These are phyloP conservation scores for Arachnomyces sp. DNA, from an alignment of 2,329 filamentous ascomycete species.

Conservation along the genomic window DNA sequence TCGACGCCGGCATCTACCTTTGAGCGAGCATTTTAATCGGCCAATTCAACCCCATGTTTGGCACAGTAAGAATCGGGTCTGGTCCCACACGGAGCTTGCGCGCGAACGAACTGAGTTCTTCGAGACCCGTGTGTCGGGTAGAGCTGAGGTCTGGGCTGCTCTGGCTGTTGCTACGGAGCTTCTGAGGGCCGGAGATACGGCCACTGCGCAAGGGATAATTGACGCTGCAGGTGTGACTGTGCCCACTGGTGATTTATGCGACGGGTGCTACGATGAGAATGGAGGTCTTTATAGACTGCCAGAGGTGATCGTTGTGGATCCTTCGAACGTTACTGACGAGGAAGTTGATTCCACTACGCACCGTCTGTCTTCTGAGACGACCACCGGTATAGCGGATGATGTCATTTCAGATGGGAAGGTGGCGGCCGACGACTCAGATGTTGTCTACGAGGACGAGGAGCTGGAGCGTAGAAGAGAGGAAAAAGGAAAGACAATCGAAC, in stretches of 20 bases:
- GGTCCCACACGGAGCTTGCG: conserved; percentile 63
- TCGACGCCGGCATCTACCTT: conserved; percentile 20
- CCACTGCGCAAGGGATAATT: conserved; percentile 71
- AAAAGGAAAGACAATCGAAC: conserved; percentile 54
- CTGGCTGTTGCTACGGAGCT: conserved; percentile 61
- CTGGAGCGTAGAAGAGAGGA: conserved; percentile 43
- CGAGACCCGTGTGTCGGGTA: conserved; percentile 76
- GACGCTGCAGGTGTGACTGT: conserved; percentile 69
- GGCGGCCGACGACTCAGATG: conserved; percentile 28
- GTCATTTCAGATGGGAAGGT: conserved; percentile 25
- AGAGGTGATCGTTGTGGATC: conserved; percentile 61
- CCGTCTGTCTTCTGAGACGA: neutral
- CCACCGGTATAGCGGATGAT: conserved; percentile 20
- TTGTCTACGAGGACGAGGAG: conserved; percentile 32
- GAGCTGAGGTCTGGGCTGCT: conserved; percentile 71
- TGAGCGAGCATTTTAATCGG: conserved; percentile 59
- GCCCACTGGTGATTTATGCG: conserved; percentile 63
- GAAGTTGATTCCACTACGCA: too few species aligned
- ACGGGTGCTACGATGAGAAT: conserved; percentile 64
- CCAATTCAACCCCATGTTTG: conserved; percentile 61
- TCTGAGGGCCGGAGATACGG: conserved; percentile 55
- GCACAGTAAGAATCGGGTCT: conserved; percentile 55
- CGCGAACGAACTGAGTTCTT: conserved; percentile 77
- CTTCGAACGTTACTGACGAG: conserved; percentile 43
- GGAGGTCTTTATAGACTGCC: conserved; percentile 65